phyloP scores from a whole-genome alignment of 192 early-diverging fungal species.

The Linnemannia zychae region DNA sequence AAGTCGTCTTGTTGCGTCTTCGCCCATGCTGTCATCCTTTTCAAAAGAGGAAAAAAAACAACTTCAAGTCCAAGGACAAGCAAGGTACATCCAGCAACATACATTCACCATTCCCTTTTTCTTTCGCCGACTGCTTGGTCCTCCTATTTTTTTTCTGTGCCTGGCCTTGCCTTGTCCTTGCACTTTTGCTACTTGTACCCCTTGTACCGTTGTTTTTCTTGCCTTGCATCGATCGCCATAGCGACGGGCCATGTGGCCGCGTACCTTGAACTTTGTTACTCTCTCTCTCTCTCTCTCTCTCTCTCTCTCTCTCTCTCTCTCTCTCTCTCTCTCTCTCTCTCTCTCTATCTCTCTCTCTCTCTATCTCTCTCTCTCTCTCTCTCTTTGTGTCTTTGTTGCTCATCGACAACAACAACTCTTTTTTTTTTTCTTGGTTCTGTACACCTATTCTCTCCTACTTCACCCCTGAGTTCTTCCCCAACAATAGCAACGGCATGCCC shows the following conservation, averaged over 20 bases:
- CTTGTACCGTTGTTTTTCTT: neutral
- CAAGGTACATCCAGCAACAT: neutral
- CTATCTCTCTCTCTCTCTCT: neutral
- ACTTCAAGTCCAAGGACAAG: neutral
- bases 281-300: neutral
- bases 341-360: neutral
- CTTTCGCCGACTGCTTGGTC: neutral
- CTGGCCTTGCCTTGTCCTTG: neutral
- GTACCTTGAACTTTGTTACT: conserved; percentile 3
- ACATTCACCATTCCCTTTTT: neutral
- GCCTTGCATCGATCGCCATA: neutral
- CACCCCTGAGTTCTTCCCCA: neutral
- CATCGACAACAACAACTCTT: neutral
- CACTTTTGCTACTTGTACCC: too few relatives aligned
- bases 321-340: neutral
- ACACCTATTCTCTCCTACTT: neutral
- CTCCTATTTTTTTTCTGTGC: neutral
- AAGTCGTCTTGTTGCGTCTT: neutral
- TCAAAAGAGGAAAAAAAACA: neutral
- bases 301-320: neutral
- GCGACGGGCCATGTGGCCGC: conserved; percentile 2
- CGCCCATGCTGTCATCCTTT: neutral
- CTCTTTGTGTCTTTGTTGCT: neutral
- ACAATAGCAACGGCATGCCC: neutral
- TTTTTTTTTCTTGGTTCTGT: neutral